These are phyloP conservation scores for Ambrosia artemisiifolia DNA, from an alignment of 129 eudicot genomes.

Conservation along the genomic window DNA sequence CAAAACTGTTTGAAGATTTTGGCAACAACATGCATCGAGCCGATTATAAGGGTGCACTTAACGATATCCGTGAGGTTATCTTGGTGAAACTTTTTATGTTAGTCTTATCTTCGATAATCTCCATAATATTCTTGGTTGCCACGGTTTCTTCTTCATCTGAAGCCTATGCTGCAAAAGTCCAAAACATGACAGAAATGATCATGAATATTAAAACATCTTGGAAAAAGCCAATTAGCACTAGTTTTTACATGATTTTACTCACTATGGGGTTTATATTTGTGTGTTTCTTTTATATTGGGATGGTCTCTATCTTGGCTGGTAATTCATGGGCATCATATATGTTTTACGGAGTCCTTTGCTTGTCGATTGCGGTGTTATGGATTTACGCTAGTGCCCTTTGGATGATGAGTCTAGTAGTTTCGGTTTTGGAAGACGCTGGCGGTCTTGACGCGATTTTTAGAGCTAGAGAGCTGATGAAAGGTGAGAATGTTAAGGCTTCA, in stretches of 20 bases:
- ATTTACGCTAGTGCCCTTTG: conserved; percentile 16
- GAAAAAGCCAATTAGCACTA: conserved; percentile 7
- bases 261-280: not conserved
- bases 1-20: not conserved
- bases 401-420: conserved; percentile 37
- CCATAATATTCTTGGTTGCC: conserved; percentile 20
- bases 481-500: conserved; percentile 12
- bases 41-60: not conserved
- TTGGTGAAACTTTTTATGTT: not conserved
- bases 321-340: conserved; percentile 6
- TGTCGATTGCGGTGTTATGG: not conserved
- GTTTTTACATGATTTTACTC: conserved; percentile 26
- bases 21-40: not conserved
- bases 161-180: conserved; percentile 23
- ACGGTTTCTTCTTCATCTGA: conserved; percentile 22
- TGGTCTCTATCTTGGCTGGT: not conserved
- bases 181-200: conserved; percentile 20
- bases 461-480: conserved; percentile 22
- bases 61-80: conserved; percentile 1
- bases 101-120: not conserved
- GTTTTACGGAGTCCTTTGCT: conserved; percentile 7
- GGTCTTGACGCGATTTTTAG: conserved; percentile 22
- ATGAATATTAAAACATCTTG: conserved; percentile 6
- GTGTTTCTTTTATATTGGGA: not conserved
- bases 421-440: conserved; percentile 40